Evolutionary conservation across 176 grass and related monocot species (phyloP).

Genomic region (barley (Hordeum vulgare)): DNA sequence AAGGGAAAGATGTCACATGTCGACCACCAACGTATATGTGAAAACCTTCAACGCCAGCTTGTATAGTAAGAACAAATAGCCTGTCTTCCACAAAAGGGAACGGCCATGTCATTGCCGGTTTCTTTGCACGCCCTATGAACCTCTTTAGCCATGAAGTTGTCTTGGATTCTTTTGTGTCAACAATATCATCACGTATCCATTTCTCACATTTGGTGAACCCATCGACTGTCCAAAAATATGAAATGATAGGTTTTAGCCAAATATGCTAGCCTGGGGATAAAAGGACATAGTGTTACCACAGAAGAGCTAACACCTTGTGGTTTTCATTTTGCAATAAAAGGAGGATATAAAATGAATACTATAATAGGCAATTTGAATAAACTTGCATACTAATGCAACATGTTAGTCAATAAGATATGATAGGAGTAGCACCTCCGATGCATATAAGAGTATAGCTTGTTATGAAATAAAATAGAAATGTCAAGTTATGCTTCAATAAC

Average conservation of each 20-base stretch:
- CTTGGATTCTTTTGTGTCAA: constrained; percentile 85
- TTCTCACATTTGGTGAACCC: constrained; percentile 99
- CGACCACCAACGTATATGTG: constrained; percentile 86
- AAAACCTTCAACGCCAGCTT: constrained; percentile 96
- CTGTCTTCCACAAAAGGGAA: constrained; percentile 90
- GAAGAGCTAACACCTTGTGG: background rate
- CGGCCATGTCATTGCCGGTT: constrained; percentile 87
- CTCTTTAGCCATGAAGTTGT: constrained; percentile 91
- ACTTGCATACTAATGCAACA: background rate
- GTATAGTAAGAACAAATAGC: constrained; percentile 92
- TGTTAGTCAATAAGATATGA: background rate
- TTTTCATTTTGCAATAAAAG: background rate
- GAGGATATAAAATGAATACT: background rate
- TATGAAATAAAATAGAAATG: background rate
- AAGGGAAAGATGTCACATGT: constrained; percentile 87
- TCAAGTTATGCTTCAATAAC: background rate
- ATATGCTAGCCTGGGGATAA: constrained; percentile 35
- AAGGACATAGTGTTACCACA: constrained; percentile 13
- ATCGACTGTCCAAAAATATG: constrained; percentile 65
- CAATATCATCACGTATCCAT: constrained; percentile 72
- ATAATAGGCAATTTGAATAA: background rate
- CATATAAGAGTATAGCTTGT: background rate
- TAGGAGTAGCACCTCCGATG: background rate
- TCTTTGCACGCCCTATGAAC: constrained; percentile 98
- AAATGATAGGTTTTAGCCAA: constrained; percentile 40